Evolutionary conservation across 495 filamentous ascomycete species (phyloP).

Genomic region (Tuber indicum): DNA sequence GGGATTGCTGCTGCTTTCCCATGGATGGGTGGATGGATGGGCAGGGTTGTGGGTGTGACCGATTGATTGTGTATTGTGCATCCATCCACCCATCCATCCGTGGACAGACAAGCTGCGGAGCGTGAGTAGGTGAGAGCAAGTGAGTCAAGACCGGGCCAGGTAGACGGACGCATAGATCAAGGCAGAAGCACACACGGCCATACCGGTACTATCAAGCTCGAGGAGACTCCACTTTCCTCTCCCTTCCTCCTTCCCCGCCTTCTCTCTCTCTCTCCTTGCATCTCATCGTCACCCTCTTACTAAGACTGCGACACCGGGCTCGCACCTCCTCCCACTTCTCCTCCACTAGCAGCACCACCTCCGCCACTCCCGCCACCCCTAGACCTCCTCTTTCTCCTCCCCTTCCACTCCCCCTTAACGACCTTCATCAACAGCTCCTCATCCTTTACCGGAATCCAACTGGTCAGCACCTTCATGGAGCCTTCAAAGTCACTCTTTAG

Average conservation of each 20-base stretch:
- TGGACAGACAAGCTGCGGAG: not conserved
- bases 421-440: slow-evolving; percentile 94
- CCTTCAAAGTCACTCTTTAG: slow-evolving; percentile 96
- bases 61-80: not conserved
- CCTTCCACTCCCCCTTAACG: slow-evolving; percentile 83
- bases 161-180: not conserved
- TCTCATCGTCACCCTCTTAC: not conserved
- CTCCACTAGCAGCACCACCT: slow-evolving; percentile 10
- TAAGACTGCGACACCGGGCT: not conserved
- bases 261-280: slow-evolving; percentile 40
- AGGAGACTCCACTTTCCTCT: slow-evolving; percentile 5
- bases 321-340: not conserved
- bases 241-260: slow-evolving; percentile 15
- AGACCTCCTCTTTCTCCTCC: slow-evolving; percentile 42
- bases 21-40: not conserved
- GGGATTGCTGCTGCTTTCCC: not conserved
- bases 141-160: not conserved
- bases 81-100: not conserved
- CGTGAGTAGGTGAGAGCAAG: not conserved
- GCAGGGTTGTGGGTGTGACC: not conserved
- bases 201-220: slow-evolving; percentile 2
- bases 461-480: slow-evolving; percentile 94
- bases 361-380: slow-evolving; percentile 9
- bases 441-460: slow-evolving; percentile 91
- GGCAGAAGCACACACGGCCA: not conserved